phyloP scores from a whole-genome alignment of 306 rosid species.

The Vachellia pachyceras region DNA sequence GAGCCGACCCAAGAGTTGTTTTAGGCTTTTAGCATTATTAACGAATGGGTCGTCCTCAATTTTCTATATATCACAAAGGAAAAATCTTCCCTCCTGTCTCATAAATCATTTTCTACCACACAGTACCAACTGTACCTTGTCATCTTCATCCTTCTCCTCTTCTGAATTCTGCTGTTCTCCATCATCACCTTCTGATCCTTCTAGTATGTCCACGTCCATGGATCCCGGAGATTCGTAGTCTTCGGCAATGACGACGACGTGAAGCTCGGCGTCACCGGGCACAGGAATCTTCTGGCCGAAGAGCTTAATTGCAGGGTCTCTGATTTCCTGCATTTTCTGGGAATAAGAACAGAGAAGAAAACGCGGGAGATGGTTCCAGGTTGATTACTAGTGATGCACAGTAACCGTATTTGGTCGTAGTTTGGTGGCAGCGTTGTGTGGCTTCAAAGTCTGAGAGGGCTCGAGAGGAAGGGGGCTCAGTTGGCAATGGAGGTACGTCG shows the following conservation, averaged over 20 bases:
- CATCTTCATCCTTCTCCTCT: conserved; percentile 25
- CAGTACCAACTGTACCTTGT: conserved; percentile 47
- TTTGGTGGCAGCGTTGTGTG: background rate
- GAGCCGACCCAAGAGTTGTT: conserved; percentile 33
- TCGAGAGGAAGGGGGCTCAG: conserved; percentile 21
- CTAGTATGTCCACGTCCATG: background rate
- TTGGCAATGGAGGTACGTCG: conserved; percentile 42
- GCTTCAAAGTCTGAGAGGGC: background rate
- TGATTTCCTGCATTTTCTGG: conserved; percentile 55
- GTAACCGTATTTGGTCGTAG: background rate
- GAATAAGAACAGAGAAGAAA: conserved; percentile 37
- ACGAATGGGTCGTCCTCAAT: conserved; percentile 37
- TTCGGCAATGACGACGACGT: conserved; percentile 9
- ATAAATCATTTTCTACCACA: conserved; percentile 19
- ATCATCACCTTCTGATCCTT: background rate
- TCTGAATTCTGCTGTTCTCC: conserved; percentile 13
- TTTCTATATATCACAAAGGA: conserved; percentile 1
- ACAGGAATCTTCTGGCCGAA: conserved; percentile 78
- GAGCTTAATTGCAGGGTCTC: conserved; percentile 72
- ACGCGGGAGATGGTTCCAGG: conserved; percentile 43
- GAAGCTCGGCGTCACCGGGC: conserved; percentile 42
- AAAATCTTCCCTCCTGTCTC: background rate
- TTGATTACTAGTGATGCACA: background rate
- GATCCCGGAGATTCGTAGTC: conserved; percentile 6
- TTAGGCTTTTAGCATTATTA: conserved; percentile 16